These are phyloP conservation scores for Maudiozyma barnettii DNA, from an alignment of 805 yeast species.

Conservation along the genomic window DNA sequence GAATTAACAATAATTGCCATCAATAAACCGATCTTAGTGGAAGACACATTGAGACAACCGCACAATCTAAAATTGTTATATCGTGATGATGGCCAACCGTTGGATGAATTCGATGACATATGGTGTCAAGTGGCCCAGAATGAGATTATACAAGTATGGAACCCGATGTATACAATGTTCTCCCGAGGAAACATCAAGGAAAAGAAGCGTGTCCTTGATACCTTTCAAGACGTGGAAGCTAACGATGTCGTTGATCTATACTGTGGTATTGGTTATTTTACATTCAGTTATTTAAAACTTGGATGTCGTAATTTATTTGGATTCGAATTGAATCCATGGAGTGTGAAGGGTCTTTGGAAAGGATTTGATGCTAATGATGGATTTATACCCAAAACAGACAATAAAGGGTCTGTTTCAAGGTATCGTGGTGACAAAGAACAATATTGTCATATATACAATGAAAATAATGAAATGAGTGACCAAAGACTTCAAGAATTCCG, in stretches of 20 bases:
- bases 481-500: constrained; percentile 30
- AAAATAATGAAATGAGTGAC: constrained; percentile 47
- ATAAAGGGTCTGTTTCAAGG: neutral
- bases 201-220: constrained; percentile 51
- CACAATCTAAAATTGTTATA: constrained; percentile 45
- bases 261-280: constrained; percentile 81
- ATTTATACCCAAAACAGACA: constrained; percentile 6
- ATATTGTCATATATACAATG: constrained; percentile 41
- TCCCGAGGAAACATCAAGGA: constrained; percentile 81
- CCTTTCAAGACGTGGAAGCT: constrained; percentile 29
- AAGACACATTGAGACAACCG: constrained; percentile 57
- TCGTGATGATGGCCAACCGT: constrained; percentile 5
- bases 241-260: constrained; percentile 58
- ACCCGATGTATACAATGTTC: constrained; percentile 79
- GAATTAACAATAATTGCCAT: constrained; percentile 53
- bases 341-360: constrained; percentile 55
- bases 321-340: constrained; percentile 85
- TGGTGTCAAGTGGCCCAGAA: constrained; percentile 71
- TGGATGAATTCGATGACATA: constrained; percentile 29
- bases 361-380: constrained; percentile 34
- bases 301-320: constrained; percentile 49
- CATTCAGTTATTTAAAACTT: constrained; percentile 52
- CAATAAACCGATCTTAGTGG: constrained; percentile 53
- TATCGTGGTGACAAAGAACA: neutral
- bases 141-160: constrained; percentile 73